These are phyloP conservation scores for Ustilaginoidea virens DNA, from an alignment of 2,329 filamentous ascomycete species.

Conservation along the genomic window DNA sequence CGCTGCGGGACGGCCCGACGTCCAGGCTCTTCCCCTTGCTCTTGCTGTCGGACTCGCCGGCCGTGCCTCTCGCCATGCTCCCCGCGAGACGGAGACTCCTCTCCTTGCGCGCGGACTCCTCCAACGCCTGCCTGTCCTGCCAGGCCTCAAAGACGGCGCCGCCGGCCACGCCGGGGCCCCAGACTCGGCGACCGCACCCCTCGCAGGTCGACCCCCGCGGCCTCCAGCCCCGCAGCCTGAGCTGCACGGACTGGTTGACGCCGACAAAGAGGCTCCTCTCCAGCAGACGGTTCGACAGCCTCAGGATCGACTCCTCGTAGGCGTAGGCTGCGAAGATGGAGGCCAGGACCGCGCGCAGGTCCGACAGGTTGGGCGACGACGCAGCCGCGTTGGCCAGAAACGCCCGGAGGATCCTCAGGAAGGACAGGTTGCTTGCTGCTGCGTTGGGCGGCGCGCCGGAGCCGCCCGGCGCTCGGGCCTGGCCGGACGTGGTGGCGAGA, in stretches of 20 bases:
- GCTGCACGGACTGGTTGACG: conserved; percentile 56
- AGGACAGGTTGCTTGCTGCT: conserved; percentile 47
- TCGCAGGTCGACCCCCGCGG: conserved; percentile 79
- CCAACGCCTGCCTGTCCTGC: conserved; percentile 44
- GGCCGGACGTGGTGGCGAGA: conserved; percentile 55
- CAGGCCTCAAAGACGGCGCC: conserved; percentile 67
- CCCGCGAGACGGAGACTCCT: conserved; percentile 21
- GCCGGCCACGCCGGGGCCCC: conserved; percentile 70
- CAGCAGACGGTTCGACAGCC: conserved; percentile 70
- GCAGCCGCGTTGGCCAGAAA: conserved; percentile 74
- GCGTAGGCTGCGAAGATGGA: conserved; percentile 93
- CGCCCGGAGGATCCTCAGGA: conserved; percentile 74
- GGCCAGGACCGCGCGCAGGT: conserved; percentile 68
- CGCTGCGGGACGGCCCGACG: conserved; percentile 25
- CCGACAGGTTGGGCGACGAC: conserved; percentile 71
- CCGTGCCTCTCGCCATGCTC: conserved; percentile 23
- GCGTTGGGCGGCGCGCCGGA: conserved; percentile 21
- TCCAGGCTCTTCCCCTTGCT: conserved; percentile 28
- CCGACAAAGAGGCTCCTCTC: conserved; percentile 80
- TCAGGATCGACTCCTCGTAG: conserved; percentile 82
- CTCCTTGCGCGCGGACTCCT: conserved; percentile 29
- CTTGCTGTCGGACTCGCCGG: conserved; percentile 17
- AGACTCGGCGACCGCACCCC: conserved; percentile 64
- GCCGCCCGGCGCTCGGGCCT: conserved; percentile 16
- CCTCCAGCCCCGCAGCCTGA: conserved; percentile 78